phyloP scores from a whole-genome alignment of 225 moss, liverwort and hornwort species.

The Lunularia cruciata region DNA sequence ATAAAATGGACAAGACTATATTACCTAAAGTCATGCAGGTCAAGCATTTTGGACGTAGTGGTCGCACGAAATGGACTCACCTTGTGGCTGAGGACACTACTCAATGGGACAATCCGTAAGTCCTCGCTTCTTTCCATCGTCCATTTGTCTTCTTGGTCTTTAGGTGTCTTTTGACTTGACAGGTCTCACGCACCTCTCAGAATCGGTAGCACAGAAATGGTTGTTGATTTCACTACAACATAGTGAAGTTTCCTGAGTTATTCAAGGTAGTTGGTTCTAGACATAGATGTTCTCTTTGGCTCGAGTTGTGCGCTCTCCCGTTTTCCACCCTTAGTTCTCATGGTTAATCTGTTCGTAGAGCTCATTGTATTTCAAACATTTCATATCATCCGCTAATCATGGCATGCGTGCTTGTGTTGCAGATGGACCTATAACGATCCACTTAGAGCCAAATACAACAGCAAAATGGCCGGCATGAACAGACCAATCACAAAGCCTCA shows the following conservation, averaged over 20 bases:
- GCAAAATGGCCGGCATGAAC: slow-evolving; percentile 95
- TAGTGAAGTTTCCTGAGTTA: no score
- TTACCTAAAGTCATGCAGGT: slow-evolving; percentile 92
- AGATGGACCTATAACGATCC: slow-evolving; percentile 98
- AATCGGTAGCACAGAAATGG: no score
- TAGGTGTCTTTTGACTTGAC: no score
- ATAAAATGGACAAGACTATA: slow-evolving; percentile 89
- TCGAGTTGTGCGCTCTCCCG: no score
- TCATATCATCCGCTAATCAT: no score
- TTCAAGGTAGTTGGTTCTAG: no score
- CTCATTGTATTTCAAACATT: no score
- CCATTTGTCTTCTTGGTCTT: neutral
- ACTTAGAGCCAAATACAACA: slow-evolving; percentile 84
- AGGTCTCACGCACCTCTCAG: no score
- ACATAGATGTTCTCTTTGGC: no score
- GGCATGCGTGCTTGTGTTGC: slow-evolving; percentile 22
- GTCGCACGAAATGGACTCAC: slow-evolving; percentile 92
- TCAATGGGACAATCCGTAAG: slow-evolving; percentile 92
- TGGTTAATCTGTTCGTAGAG: no score
- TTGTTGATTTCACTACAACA: no score
- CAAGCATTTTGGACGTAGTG: slow-evolving; percentile 90
- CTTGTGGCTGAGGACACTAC: slow-evolving; percentile 92
- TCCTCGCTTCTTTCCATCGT: slow-evolving; percentile 1
- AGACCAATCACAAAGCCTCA: slow-evolving; percentile 74
- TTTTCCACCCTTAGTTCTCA: no score